phyloP scores from a whole-genome alignment of 2,329 filamentous ascomycete genomes.

The Apiospora sp. region DNA sequence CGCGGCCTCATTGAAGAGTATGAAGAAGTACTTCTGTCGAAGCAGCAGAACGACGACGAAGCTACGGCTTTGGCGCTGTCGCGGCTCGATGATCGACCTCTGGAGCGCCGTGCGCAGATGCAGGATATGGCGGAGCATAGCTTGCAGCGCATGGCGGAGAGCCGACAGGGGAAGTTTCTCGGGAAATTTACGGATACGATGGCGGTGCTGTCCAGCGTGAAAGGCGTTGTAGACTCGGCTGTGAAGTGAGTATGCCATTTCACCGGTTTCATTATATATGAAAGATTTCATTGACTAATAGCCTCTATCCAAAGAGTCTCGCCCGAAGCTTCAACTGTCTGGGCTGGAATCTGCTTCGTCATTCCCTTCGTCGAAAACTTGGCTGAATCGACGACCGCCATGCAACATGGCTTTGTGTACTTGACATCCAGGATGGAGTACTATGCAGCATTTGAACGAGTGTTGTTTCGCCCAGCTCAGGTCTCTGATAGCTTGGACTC shows the following conservation, averaged over 20 bases:
- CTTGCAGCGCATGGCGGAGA: not conserved
- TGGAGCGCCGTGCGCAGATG: not conserved
- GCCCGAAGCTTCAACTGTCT: not conserved
- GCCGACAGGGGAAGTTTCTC: not conserved
- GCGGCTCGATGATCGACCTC: not conserved
- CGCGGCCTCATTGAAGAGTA: not conserved
- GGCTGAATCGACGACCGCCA: not conserved
- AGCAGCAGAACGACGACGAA: not conserved
- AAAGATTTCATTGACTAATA: too few relatives aligned
- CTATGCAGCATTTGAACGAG: not conserved
- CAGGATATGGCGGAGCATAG: not conserved
- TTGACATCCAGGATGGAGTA: conserved; percentile 1
- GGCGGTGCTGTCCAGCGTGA: not conserved
- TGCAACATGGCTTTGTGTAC: not conserved
- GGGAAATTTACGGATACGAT: not conserved
- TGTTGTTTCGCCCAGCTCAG: not conserved
- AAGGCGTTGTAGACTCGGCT: not conserved
- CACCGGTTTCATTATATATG: too few relatives aligned
- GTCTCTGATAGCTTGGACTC: not conserved
- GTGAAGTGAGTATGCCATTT: not conserved
- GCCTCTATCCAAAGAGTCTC: too few relatives aligned
- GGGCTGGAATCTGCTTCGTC: not conserved
- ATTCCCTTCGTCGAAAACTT: not conserved
- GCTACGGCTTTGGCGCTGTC: not conserved
- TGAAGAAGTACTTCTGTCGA: not conserved